Percentiles rank a stretch among this genome's conserved stretches.
Conservation (phyloP, 2,329 filamentous ascomycete species). For the Neopestalotiopsis sp. region DNA sequence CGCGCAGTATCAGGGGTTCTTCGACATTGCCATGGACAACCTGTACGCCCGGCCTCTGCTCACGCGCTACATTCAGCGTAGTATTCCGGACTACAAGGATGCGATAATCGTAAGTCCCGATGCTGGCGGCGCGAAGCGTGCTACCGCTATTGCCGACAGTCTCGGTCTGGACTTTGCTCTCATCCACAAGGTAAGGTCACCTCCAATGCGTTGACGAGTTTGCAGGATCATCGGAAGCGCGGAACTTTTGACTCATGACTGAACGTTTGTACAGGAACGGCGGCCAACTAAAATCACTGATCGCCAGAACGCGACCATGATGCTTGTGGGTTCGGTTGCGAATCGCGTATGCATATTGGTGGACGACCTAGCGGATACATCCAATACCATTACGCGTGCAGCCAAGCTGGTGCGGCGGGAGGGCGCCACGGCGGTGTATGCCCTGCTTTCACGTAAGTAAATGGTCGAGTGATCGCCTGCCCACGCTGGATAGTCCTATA, state of each 20-base stretch:
- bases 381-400: conserved; percentile 94
- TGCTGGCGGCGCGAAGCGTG: conserved; percentile 94
- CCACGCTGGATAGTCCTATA: no score
- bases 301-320: conserved; percentile 92
- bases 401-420: conserved; percentile 97
- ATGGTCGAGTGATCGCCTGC: no score
- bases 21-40: conserved; percentile 98
- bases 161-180: conserved; percentile 95
- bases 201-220: conserved; percentile 29
- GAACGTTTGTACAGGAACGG: conserved; percentile 69
- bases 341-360: conserved; percentile 86
- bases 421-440: conserved; percentile 89
- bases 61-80: conserved; percentile 75
- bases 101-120: conserved; percentile 96
- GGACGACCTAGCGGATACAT: conserved; percentile 94
- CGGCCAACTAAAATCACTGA: conserved; percentile 87
- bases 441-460: conserved; percentile 70
- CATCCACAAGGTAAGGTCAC: conserved; percentile 84
- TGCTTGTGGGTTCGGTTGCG: conserved; percentile 87
- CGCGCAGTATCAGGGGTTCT: conserved; percentile 97
- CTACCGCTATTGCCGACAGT: conserved; percentile 91
- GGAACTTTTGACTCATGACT: neutral
- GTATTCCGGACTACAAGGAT: conserved; percentile 83
- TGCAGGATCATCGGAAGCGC: conserved; percentile 5
- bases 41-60: conserved; percentile 83